Evolutionary conservation across 805 yeast genomes (phyloP).

Genomic region (Aciculoconidium aculeatum): DNA sequence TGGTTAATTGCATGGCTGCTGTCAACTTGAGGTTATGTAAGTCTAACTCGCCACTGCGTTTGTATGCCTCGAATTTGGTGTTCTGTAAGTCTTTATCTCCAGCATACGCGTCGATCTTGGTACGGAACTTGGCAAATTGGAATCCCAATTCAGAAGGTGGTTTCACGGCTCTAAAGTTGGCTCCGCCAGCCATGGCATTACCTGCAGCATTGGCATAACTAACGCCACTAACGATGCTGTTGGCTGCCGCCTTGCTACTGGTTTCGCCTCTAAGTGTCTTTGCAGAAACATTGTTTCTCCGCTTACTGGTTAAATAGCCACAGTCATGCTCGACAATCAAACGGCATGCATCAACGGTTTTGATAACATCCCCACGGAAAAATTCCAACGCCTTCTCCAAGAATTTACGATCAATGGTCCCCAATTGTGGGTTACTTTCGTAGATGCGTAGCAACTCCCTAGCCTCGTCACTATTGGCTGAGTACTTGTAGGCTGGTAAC

Average conservation of each 20-base stretch:
- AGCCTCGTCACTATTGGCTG: constrained; percentile 19
- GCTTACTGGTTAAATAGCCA: constrained; percentile 16
- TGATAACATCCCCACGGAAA: constrained; percentile 39
- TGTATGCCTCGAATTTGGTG: constrained; percentile 1
- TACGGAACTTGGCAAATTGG: constrained; percentile 6
- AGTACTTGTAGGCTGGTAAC: constrained; percentile 10
- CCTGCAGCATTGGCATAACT: neutral
- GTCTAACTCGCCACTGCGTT: constrained; percentile 34
- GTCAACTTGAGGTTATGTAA: constrained; percentile 49
- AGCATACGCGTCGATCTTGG: constrained; percentile 5
- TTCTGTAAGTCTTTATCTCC: constrained; percentile 1
- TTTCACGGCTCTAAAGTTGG: too few relatives aligned
- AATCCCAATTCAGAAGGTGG: constrained; percentile 2
- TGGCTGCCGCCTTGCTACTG: neutral
- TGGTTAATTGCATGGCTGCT: constrained; percentile 39
- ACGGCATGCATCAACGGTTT: constrained; percentile 31
- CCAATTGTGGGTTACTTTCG: constrained; percentile 27
- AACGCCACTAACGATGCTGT: neutral
- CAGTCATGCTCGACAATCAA: constrained; percentile 25
- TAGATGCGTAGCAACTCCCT: constrained; percentile 28
- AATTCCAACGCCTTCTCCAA: constrained; percentile 33
- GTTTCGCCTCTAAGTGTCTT: constrained; percentile 1
- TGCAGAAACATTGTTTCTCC: neutral
- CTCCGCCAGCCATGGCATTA: neutral
- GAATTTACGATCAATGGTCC: constrained; percentile 33